These are phyloP conservation scores for Pleurozium schreberi DNA, from an alignment of 225 moss, liverwort and hornwort genomes.

Conservation along the genomic window DNA sequence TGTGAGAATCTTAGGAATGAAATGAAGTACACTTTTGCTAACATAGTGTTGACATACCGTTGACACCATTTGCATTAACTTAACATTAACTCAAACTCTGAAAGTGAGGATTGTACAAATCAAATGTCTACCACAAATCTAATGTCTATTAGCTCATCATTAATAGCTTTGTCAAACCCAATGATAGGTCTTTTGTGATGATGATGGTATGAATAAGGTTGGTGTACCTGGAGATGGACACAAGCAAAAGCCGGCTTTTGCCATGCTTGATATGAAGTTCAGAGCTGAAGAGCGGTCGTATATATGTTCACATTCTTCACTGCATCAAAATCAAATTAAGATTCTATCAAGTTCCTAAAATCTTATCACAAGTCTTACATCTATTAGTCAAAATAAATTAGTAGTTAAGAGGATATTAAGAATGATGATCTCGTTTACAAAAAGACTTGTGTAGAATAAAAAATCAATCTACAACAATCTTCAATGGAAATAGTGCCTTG, in stretches of 20 bases:
- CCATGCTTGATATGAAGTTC: slow-evolving; percentile 12
- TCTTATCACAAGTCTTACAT: not conserved
- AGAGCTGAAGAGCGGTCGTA: slow-evolving; percentile 18
- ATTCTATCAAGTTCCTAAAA: not conserved
- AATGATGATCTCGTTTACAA: not conserved
- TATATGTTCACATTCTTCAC: slow-evolving; percentile 47
- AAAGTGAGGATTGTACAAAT: not conserved
- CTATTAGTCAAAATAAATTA: not conserved
- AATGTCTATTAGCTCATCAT: not conserved
- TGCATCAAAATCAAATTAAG: not conserved
- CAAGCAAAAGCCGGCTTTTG: slow-evolving; percentile 6
- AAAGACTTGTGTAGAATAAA: not conserved
- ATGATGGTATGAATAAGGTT: not conserved
- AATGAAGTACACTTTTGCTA: not conserved
- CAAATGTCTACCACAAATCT: not conserved
- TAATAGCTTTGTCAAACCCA: not conserved
- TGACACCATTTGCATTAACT: not conserved
- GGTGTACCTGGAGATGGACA: slow-evolving; percentile 20
- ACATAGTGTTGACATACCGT: not conserved
- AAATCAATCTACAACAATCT: not conserved
- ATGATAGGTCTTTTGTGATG: not conserved
- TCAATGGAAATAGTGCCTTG: not conserved
- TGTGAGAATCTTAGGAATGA: not conserved
- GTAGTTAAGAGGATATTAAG: not conserved
- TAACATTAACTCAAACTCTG: not conserved